phyloP scores from a whole-genome alignment of 176 grass and related monocot genomes.

The Tuctoria greenei region DNA sequence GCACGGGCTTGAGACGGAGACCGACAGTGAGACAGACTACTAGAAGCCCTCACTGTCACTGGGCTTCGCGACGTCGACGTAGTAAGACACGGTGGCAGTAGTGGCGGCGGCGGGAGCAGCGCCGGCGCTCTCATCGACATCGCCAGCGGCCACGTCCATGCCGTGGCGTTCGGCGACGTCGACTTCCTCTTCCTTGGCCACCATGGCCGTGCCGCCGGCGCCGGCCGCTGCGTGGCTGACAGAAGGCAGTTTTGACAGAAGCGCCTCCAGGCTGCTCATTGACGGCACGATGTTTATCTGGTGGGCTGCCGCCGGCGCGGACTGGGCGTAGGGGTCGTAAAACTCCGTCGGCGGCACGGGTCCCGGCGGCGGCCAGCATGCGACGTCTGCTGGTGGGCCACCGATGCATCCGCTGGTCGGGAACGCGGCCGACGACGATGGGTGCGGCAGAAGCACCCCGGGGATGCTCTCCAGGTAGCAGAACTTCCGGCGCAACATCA shows the following conservation, averaged over 20 bases:
- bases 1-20: neutral
- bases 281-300: constrained; percentile 62
- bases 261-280: constrained; percentile 81
- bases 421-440: constrained; percentile 67
- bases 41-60: constrained; percentile 36
- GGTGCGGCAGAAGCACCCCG: constrained; percentile 91
- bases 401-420: constrained; percentile 20
- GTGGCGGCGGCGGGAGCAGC: neutral
- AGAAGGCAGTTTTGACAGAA: constrained; percentile 76
- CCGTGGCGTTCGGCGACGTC: neutral
- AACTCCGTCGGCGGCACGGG: constrained; percentile 47
- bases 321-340: constrained; percentile 46
- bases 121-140: constrained; percentile 24
- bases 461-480: constrained; percentile 95
- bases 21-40: neutral
- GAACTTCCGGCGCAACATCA: constrained; percentile 84
- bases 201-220: neutral
- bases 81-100: constrained; percentile 22
- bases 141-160: constrained; percentile 14
- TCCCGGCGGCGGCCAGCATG: constrained; percentile 17
- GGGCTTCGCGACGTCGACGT: constrained; percentile 44
- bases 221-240: neutral
- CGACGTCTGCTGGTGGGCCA: constrained; percentile 1
- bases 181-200: neutral
- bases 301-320: neutral